phyloP scores from a whole-genome alignment of 1,284 basidiomycete genomes.

The Trichosporon sp. region DNA sequence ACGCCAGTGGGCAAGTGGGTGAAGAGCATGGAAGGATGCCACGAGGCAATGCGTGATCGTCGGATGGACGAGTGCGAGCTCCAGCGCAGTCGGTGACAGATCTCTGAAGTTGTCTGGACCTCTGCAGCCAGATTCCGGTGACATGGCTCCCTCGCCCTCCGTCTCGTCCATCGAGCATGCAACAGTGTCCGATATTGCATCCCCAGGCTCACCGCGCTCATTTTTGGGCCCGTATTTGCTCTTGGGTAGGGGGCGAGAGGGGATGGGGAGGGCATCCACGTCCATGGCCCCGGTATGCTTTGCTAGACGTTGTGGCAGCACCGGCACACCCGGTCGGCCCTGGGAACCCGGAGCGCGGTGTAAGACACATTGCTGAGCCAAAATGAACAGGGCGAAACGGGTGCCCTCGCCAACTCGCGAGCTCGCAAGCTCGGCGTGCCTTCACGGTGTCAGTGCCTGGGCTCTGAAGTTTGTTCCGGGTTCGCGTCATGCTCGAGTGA shows the following conservation, averaged over 20 bases:
- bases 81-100: not conserved
- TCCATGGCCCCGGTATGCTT: too few species aligned
- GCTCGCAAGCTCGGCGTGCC: too few species aligned
- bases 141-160: not conserved
- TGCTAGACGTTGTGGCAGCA: too few species aligned
- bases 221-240: too few species aligned
- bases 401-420: not conserved
- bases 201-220: too few species aligned
- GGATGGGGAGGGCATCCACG: too few species aligned
- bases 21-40: not conserved
- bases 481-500: not conserved
- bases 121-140: not conserved
- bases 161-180: not conserved
- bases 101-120: not conserved
- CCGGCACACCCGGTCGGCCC: too few species aligned
- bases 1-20: too few species aligned
- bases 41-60: not conserved
- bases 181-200: too few species aligned
- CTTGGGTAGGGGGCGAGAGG: too few species aligned
- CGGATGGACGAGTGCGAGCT: not conserved
- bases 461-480: not conserved
- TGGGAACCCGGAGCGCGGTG: not conserved
- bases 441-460: not conserved
- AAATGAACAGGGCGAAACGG: not conserved
- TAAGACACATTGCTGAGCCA: not conserved